Evolutionary conservation across 2,329 filamentous ascomycete species (phyloP).

Genomic region (Tympanopsis confertula): DNA sequence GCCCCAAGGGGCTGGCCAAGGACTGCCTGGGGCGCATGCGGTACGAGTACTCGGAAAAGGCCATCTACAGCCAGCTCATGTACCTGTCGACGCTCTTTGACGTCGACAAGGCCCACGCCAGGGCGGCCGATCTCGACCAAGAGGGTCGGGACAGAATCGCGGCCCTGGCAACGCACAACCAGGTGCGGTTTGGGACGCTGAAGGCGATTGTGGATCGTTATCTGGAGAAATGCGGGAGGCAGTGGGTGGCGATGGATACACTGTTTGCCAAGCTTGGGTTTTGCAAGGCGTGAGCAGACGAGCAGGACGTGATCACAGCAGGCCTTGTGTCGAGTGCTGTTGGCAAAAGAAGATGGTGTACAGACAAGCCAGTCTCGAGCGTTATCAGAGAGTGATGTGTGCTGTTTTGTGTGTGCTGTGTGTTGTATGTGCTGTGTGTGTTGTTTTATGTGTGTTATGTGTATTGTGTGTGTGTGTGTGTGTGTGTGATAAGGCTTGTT

Average conservation of each 20-base stretch:
- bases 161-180: constrained; percentile 71
- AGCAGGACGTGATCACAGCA: too few species aligned
- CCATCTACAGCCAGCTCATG: constrained; percentile 86
- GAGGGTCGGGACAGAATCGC: constrained; percentile 50
- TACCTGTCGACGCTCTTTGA: constrained; percentile 82
- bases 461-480: too few species aligned
- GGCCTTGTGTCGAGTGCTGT: too few species aligned
- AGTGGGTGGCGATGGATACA: constrained; percentile 88
- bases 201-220: constrained; percentile 71
- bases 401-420: too few species aligned
- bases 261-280: constrained; percentile 64
- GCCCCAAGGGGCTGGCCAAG: constrained; percentile 70
- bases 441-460: too few species aligned
- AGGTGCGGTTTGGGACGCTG: constrained; percentile 63
- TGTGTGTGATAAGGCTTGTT: too few species aligned
- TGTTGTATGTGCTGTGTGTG: too few species aligned
- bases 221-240: constrained; percentile 76
- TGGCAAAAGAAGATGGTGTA: too few species aligned
- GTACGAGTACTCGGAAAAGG: constrained; percentile 79
- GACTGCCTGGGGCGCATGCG: constrained; percentile 81
- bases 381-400: too few species aligned
- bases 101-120: constrained; percentile 64
- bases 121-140: constrained; percentile 19
- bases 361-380: too few species aligned
- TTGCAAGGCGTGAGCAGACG: background rate